These are phyloP conservation scores for Mycena chlorophos DNA, from an alignment of 768 basidiomycete species.

Conservation along the genomic window DNA sequence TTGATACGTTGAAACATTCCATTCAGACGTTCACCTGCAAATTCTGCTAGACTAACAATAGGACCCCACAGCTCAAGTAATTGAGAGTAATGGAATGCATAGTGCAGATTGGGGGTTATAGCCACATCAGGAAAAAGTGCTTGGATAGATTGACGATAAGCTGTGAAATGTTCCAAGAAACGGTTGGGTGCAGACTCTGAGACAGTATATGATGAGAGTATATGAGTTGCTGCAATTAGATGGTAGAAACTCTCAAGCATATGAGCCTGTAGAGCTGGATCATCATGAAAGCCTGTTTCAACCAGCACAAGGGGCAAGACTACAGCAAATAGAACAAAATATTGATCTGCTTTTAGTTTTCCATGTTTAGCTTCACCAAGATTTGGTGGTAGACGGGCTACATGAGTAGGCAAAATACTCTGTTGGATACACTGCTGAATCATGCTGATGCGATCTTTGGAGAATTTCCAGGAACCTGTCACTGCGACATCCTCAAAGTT, in stretches of 20 bases:
- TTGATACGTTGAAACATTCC: constrained; percentile 7
- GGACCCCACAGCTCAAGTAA: constrained; percentile 1
- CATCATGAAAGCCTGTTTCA: constrained; percentile 26
- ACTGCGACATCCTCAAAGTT: not conserved
- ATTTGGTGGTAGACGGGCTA: constrained; percentile 30
- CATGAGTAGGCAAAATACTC: constrained; percentile 22
- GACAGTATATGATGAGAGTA: constrained; percentile 9
- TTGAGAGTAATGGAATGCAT: not conserved
- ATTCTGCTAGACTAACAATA: not conserved
- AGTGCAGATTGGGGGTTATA: constrained; percentile 1
- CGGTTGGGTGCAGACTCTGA: not conserved
- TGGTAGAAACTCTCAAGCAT: constrained; percentile 26
- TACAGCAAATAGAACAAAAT: constrained; percentile 26
- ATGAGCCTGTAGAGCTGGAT: constrained; percentile 3
- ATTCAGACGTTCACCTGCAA: not conserved
- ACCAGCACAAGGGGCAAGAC: constrained; percentile 34
- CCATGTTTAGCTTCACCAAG: constrained; percentile 33
- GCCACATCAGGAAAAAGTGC: not conserved
- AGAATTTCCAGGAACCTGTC: not conserved
- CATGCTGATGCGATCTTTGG: not conserved
- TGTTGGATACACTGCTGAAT: constrained; percentile 23
- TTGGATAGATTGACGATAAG: not conserved
- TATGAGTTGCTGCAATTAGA: constrained; percentile 29
- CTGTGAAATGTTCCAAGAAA: not conserved
- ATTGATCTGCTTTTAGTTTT: constrained; percentile 36